Conservation (phyloP, 2,329 filamentous ascomycete genomes). For the Ophiostoma populinum region DNA sequence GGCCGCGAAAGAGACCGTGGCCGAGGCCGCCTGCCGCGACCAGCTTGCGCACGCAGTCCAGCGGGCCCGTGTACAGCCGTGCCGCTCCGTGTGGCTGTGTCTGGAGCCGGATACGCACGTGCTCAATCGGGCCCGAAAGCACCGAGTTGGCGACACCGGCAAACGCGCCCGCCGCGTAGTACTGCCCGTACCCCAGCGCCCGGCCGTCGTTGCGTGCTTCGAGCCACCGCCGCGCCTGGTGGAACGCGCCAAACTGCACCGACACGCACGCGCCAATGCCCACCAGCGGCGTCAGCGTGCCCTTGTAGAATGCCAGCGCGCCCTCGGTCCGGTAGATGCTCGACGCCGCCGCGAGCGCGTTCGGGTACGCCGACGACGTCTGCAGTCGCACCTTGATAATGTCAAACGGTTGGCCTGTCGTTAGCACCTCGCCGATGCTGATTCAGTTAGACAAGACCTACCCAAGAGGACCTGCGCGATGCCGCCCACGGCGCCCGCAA, state of each 20-base stretch:
- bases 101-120: constrained; percentile 88
- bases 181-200: constrained; percentile 61
- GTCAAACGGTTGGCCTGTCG: constrained; percentile 54
- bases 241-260: constrained; percentile 97
- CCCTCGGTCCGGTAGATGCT: constrained; percentile 83
- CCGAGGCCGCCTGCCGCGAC: constrained; percentile 49
- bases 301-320: constrained; percentile 90
- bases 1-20: constrained; percentile 68
- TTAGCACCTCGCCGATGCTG: too few species aligned
- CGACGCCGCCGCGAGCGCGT: constrained; percentile 62
- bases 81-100: constrained; percentile 79
- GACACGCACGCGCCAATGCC: constrained; percentile 95
- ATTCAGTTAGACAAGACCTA: constrained; percentile 20
- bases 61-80: constrained; percentile 64
- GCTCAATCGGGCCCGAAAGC: constrained; percentile 85
- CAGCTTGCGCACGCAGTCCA: constrained; percentile 83
- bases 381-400: constrained; percentile 97
- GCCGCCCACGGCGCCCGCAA: constrained; percentile 78
- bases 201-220: constrained; percentile 54
- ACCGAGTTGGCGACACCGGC: constrained; percentile 80
- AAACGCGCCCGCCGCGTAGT: constrained; percentile 80
- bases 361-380: constrained; percentile 66
- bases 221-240: constrained; percentile 73
- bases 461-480: constrained; percentile 87
- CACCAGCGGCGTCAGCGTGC: constrained; percentile 82